A percentile compares a stretch with the other conserved stretches of the same genome.
Conservation (phyloP, 2,329 filamentous ascomycete species). For the Scleromitrula shiraiana region DNA sequence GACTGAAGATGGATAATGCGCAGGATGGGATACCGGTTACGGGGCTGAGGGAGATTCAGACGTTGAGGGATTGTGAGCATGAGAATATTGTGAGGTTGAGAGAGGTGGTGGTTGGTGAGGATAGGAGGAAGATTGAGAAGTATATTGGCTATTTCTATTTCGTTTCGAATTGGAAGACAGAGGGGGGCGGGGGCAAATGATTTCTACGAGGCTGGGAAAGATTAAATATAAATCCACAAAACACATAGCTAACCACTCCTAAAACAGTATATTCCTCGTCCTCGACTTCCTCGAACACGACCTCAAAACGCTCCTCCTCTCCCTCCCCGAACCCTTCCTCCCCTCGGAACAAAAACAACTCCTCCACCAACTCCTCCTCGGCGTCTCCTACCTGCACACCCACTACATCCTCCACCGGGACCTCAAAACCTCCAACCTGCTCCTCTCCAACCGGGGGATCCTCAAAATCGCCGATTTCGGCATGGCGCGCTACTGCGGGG, state of each 20-base stretch:
- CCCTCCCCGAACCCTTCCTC: constrained; percentile 90
- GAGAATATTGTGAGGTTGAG: constrained; percentile 72
- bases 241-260: constrained; percentile 17
- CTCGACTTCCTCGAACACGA: constrained; percentile 98
- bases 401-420: constrained; percentile 91
- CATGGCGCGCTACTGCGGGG: constrained; percentile 85
- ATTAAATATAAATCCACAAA: no score
- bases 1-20: constrained; percentile 76
- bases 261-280: constrained; percentile 78
- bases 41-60: constrained; percentile 87
- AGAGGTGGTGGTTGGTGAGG: constrained; percentile 75
- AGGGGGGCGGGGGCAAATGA: not conserved
- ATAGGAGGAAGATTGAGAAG: constrained; percentile 46
- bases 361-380: constrained; percentile 71
- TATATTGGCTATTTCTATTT: constrained; percentile 27
- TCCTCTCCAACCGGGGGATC: constrained; percentile 89
- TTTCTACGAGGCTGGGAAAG: no score
- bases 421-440: constrained; percentile 86
- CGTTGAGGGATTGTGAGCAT: constrained; percentile 72
- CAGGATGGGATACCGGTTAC: constrained; percentile 79
- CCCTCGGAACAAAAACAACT: constrained; percentile 90
- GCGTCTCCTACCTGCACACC: constrained; percentile 76
- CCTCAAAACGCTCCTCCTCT: constrained; percentile 83
- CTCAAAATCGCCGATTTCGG: constrained; percentile 97
- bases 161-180: no score